A percentile compares a stretch with the other conserved stretches of the same genome.
Conservation (phyloP, 305 asterid species). For the Stenogyne calaminthoides region DNA sequence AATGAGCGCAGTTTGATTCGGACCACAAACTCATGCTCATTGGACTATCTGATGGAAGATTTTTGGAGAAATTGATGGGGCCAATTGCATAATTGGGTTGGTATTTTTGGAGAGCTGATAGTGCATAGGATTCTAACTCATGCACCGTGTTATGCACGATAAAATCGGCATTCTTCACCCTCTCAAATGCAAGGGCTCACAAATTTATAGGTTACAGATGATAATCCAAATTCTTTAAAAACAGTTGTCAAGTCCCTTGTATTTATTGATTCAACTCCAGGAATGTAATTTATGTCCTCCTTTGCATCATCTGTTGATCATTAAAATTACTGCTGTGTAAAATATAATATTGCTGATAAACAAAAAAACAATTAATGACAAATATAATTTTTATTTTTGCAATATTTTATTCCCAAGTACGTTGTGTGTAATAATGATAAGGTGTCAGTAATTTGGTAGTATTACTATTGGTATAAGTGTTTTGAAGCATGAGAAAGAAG, state of each 20-base stretch:
- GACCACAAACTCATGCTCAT: neutral
- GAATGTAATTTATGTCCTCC: slow-evolving; percentile 56
- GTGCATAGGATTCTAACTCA: slow-evolving; percentile 47
- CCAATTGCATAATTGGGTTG: slow-evolving; percentile 55
- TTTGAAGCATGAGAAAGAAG: too few relatives aligned
- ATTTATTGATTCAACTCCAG: slow-evolving; percentile 53
- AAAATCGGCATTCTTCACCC: slow-evolving; percentile 51
- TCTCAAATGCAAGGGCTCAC: slow-evolving; percentile 32
- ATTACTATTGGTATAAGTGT: too few relatives aligned
- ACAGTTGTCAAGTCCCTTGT: slow-evolving; percentile 49
- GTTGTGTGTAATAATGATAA: too few relatives aligned
- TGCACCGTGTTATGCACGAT: slow-evolving; percentile 56
- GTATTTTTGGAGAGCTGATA: slow-evolving; percentile 41
- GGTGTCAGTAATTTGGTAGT: too few relatives aligned
- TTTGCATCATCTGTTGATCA: slow-evolving; percentile 33
- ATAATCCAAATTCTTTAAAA: slow-evolving; percentile 39
- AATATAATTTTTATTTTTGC: too few relatives aligned
- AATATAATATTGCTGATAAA: too few relatives aligned
- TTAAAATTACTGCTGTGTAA: neutral
- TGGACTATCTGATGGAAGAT: slow-evolving; percentile 13
- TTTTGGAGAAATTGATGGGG: slow-evolving; percentile 44
- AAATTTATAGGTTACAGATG: slow-evolving; percentile 10
- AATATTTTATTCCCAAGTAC: too few relatives aligned
- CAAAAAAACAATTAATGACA: too few relatives aligned
- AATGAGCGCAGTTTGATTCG: neutral